Evolutionary conservation across 73 alveolate genomes (phyloP).

Genomic region (Diophrys appendiculata): DNA sequence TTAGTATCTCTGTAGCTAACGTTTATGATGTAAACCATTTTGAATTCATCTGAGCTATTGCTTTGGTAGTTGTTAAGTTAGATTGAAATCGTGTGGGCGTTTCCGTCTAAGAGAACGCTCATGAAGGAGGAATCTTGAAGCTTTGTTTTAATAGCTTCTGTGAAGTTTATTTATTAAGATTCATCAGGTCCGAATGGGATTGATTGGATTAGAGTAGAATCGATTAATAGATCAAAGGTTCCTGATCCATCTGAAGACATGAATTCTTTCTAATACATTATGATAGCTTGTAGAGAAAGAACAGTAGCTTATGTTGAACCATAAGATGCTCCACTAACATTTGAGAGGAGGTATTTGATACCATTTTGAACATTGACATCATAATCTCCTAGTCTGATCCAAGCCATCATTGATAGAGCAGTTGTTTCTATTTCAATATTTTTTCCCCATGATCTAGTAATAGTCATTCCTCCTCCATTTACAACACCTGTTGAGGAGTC

Average conservation of each 20-base stretch:
- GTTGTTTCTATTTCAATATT: slow-evolving; percentile 53
- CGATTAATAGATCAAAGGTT: background rate
- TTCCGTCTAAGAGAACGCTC: background rate
- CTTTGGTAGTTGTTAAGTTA: slow-evolving; percentile 5
- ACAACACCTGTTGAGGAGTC: slow-evolving; percentile 49
- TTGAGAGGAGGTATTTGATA: slow-evolving; percentile 23
- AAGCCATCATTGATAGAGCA: slow-evolving; percentile 29
- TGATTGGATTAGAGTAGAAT: slow-evolving; percentile 9
- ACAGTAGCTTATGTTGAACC: slow-evolving; percentile 67
- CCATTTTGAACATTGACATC: slow-evolving; percentile 33
- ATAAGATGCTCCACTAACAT: slow-evolving; percentile 43
- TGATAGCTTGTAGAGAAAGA: slow-evolving; percentile 51
- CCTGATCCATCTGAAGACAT: slow-evolving; percentile 45
- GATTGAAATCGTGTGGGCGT: background rate
- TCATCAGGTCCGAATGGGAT: background rate
- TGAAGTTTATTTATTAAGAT: background rate
- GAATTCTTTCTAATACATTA: slow-evolving; percentile 14
- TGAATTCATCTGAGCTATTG: background rate
- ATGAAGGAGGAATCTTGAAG: background rate
- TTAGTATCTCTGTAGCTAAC: slow-evolving; percentile 23
- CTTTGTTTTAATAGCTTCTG: background rate
- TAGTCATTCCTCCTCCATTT: slow-evolving; percentile 20
- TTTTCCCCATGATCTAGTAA: slow-evolving; percentile 52
- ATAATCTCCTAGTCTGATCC: slow-evolving; percentile 42
- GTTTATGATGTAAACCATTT: background rate